Evolutionary conservation across 164 flowering plant species (phyloP).

Genomic region (Tetracentron sinense): DNA sequence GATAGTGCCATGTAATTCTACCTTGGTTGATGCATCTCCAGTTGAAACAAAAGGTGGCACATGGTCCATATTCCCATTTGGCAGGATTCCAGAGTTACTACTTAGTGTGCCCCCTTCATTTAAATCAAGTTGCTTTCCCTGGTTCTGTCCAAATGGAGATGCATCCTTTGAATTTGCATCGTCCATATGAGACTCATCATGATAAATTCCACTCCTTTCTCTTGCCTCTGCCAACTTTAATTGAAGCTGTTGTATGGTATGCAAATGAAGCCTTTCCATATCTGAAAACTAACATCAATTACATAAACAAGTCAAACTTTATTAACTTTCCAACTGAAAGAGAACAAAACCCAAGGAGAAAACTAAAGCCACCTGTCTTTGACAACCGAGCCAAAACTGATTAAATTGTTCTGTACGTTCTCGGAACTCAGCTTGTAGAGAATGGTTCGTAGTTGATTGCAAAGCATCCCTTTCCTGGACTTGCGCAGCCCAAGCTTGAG

Average conservation of each 20-base stretch:
- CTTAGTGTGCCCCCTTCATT: constrained; percentile 38
- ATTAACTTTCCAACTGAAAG: too few relatives aligned
- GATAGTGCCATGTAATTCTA: constrained; percentile 14
- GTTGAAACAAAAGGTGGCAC: constrained; percentile 39
- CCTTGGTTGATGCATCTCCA: constrained; percentile 53
- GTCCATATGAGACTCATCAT: constrained; percentile 42
- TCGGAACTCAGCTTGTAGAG: constrained; percentile 74
- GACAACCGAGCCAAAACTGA: constrained; percentile 84
- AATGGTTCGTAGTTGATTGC: constrained; percentile 57
- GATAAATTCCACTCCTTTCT: constrained; percentile 52
- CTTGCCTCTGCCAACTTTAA: constrained; percentile 74
- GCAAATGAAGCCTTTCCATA: constrained; percentile 85
- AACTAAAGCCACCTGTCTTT: constrained; percentile 88
- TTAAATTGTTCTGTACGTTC: constrained; percentile 85
- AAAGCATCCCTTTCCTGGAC: constrained; percentile 90
- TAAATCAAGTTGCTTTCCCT: constrained; percentile 45
- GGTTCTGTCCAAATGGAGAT: constrained; percentile 45
- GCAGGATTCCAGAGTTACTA: constrained; percentile 32
- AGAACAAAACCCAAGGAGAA: too few relatives aligned
- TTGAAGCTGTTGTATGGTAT: constrained; percentile 78
- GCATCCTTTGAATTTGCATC: constrained; percentile 42
- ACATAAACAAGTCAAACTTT: too few relatives aligned
- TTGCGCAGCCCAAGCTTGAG: constrained; percentile 84
- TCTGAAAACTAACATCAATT: constrained; percentile 94
- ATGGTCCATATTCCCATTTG: constrained; percentile 52